Base-by-base conservation (phyloP, 768 basidiomycete genomes). In the Suillus ampliporus region DNA sequence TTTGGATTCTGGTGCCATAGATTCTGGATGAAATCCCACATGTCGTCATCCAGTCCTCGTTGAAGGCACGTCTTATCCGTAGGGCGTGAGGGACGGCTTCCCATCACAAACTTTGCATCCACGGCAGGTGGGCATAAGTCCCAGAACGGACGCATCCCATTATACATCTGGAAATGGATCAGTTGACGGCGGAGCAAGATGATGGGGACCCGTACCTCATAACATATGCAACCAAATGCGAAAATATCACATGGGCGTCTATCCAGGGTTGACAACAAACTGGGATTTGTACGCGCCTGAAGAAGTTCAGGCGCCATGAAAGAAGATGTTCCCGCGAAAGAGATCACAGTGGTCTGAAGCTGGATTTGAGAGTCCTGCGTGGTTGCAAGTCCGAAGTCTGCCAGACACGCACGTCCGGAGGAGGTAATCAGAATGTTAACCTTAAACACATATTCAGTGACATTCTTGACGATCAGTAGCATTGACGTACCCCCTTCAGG, bases 401-500 rank as follows among this genome's bases (percentile, higher is more conserved):
- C 75, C 52, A 76, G 67, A 61, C 76, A 76, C 17, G 73, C 74
- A 15, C 63, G 64, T 44, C 57, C 64, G 1, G 69, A 72, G 26
- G 65, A 52, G 7, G 73, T 61, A 43, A 77, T 41, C 10, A 77
- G 68, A 37, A 77, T 65, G 53, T 77, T 76, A 1, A 67, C 46
- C 75, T 76, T n/a, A 15, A 5, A 44, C 23, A 23, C n/a, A 3
- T 0, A 15, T 31, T 51, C 28, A 51, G 50, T 13, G 5, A 10
- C 28, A 19, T 51, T 31, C 9, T 54, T 2, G 2, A 23, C 17
- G 31, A n/a, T 28, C 19, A 38, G 23, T 31, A 3, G 34, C 46
- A 41, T n/a, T 5, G 11, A 63, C 79, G 64, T 58, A 82, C 82
- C 35, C 76, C 76, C 67, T 81, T 82, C 23, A 82, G 62, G 58